Evolutionary conservation across 345 rosid species (phyloP), one percentile per base, ranked within the genome.

Genomic region (Combretum micranthum): DNA sequence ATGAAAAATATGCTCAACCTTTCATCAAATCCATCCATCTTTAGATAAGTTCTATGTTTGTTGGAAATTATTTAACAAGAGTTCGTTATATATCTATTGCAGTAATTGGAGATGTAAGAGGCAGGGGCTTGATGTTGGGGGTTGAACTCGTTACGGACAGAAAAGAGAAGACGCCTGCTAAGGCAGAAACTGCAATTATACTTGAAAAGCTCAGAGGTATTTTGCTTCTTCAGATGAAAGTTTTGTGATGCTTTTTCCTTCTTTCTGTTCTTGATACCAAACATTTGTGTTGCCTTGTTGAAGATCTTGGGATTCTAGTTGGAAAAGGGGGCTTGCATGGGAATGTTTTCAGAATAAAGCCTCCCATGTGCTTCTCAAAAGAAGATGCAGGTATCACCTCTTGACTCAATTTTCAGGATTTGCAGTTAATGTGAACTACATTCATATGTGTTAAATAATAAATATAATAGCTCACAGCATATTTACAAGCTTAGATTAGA

Each of bases 321-420:
- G 96, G 99, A 52, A 89, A 92, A 80, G 97, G 97, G 20, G 99
- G 99, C 52, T 72, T 85, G 13, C 88, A 93, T 37, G 97, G 95
- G 26, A 93, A 79, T 26, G 94, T 87, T 56, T 87, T 93, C 77
- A 82, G 96, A 65, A 78, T 93, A 65, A 89, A 87, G 60, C 95
- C 99, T 19, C 99, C 97, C 0, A 87, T 87, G 99, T 87, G 99
- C 69, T 93, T 87, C 71, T 75, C 85, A 59, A 87, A 83, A 75
- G 88, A 85, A 21, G 97, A 93, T 78, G 92, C 96, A 43, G 97
- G 97, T 81, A 80, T n/a, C 32, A n/a, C 37, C 26, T 14, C 47
- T n/a, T n/a, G 42, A 52, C 53, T 46, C 39, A 32, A 7, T 32
- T 32, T 32, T 7, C 9, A 7, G 39, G 39, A 1, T 32, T 32